Conservation (phyloP, 768 basidiomycete genomes). For the Lanmaoa pseudosensibilis region DNA sequence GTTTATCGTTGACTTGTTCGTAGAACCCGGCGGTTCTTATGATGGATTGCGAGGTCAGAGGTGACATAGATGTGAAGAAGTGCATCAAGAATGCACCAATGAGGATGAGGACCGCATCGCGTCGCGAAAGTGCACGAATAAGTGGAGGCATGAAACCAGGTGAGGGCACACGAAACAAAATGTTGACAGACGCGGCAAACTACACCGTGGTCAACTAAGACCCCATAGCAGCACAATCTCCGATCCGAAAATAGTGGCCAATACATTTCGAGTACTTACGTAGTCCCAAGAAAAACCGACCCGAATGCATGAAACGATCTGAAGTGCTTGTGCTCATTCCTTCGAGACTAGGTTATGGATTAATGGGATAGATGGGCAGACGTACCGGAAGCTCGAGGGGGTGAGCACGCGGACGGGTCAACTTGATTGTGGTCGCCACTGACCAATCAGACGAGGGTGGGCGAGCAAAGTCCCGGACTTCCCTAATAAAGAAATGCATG, state of each 20-base stretch:
- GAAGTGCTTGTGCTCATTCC: not conserved
- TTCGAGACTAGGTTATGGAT: not conserved
- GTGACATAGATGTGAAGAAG: constrained; percentile 43
- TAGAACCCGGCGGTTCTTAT: constrained; percentile 30
- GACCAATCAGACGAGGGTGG: no score
- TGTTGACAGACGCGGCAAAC: not conserved
- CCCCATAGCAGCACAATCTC: not conserved
- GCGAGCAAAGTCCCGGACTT: no score
- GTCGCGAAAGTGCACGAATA: constrained; percentile 46
- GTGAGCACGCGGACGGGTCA: not conserved
- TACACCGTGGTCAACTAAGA: not conserved
- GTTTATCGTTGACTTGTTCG: constrained; percentile 1
- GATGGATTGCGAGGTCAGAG: constrained; percentile 35
- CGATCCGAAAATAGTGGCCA: constrained; percentile 5
- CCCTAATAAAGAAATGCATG: no score
- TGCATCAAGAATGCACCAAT: constrained; percentile 59
- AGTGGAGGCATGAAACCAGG: constrained; percentile 33
- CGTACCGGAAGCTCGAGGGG: no score
- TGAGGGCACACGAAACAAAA: not conserved
- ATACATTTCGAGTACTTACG: not conserved
- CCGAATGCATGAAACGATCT: not conserved
- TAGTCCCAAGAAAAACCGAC: not conserved
- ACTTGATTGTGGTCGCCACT: not conserved
- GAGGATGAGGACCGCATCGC: constrained; percentile 60
- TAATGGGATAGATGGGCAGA: no score